A percentile compares a stretch with the other conserved stretches of the same genome.
Conservation (phyloP, 192 early-diverging fungal genomes). For the Coemansia sp. region DNA sequence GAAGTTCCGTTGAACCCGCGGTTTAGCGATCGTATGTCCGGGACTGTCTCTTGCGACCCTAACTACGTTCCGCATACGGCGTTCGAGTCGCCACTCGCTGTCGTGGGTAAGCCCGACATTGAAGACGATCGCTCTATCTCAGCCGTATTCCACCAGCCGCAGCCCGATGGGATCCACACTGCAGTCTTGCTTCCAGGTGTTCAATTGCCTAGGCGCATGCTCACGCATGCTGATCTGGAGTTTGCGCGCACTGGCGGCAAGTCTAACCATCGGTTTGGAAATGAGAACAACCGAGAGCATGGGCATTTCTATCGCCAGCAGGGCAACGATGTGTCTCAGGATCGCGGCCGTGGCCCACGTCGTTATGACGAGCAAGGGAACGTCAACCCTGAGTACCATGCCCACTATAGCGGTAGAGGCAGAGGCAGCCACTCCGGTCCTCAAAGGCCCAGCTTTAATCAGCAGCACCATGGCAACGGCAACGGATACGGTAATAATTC, state of each 20-base stretch:
- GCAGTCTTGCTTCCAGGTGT: constrained; percentile 47
- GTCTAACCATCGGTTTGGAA: constrained; percentile 20
- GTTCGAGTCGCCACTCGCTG: constrained; percentile 58
- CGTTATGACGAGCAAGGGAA: constrained; percentile 50
- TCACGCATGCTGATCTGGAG: constrained; percentile 32
- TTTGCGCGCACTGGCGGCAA: constrained; percentile 44
- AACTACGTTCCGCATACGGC: constrained; percentile 60
- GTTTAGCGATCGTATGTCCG: constrained; percentile 59
- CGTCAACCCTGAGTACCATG: constrained; percentile 25
- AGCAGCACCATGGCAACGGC: not conserved
- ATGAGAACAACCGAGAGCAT: constrained; percentile 45
- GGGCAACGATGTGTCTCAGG: constrained; percentile 47
- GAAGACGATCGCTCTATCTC: constrained; percentile 64
- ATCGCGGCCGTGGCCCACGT: constrained; percentile 45
- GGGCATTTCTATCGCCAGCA: constrained; percentile 49
- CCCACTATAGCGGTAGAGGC: constrained; percentile 11
- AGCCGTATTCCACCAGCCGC: constrained; percentile 46
- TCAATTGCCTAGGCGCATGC: constrained; percentile 21
- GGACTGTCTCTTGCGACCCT: constrained; percentile 58
- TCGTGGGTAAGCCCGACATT: constrained; percentile 58
- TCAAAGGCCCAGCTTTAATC: not conserved
- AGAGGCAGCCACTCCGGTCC: not conserved
- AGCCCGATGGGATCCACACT: constrained; percentile 23
- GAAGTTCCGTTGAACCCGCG: constrained; percentile 54
- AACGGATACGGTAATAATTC: not conserved